Percentiles rank a stretch among this genome's conserved stretches.
Conservation (phyloP, 345 rosid species). For the Acer saccharum region DNA sequence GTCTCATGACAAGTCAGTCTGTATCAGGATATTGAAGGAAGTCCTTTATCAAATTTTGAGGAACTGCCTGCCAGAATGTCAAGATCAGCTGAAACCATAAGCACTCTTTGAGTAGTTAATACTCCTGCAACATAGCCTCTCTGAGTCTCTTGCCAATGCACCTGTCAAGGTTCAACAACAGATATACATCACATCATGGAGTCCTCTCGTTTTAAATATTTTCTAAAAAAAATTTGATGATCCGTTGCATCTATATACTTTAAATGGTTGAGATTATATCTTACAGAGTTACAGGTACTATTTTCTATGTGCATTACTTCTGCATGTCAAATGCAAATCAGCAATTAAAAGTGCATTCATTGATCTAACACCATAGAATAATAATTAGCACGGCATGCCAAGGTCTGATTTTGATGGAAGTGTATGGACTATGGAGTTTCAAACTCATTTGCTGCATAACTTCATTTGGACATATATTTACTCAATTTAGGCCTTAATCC, state of each 20-base stretch:
- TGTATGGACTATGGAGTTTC: background rate
- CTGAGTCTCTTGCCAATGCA: slow-evolving; percentile 93
- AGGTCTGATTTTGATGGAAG: background rate
- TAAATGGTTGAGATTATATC: background rate
- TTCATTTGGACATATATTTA: background rate
- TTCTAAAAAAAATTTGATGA: background rate
- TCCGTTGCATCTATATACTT: background rate
- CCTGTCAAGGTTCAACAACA: slow-evolving; percentile 45
- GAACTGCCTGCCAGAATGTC: slow-evolving; percentile 85
- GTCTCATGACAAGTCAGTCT: slow-evolving; percentile 15
- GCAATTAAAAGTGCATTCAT: background rate
- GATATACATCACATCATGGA: background rate
- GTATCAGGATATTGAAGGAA: slow-evolving; percentile 88
- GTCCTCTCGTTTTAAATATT: background rate
- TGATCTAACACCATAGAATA: background rate
- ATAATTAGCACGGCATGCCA: background rate
- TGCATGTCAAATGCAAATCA: background rate
- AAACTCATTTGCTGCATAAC: background rate
- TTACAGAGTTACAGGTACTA: no score
- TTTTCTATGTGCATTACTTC: background rate
- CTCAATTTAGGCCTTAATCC: background rate
- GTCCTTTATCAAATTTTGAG: slow-evolving; percentile 83
- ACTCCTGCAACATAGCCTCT: slow-evolving; percentile 95
- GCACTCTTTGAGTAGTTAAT: slow-evolving; percentile 89
- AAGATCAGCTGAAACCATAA: slow-evolving; percentile 88